Base-by-base conservation (phyloP, 495 filamentous ascomycete species). In the Lepraria neglecta region DNA sequence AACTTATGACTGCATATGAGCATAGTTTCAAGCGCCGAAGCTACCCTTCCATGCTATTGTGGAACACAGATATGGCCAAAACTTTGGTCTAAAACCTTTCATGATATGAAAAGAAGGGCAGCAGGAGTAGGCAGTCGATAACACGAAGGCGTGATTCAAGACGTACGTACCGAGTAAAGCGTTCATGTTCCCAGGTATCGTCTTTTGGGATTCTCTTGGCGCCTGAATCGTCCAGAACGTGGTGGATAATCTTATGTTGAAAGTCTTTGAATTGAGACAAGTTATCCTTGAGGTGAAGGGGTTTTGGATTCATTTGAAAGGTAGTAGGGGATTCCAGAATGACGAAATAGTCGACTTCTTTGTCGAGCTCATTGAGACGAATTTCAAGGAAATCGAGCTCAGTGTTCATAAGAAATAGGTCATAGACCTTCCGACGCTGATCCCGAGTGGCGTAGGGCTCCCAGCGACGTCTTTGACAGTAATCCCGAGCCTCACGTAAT, bases 341-440 rank as follows among this genome's bases (percentile, higher is more conserved):
- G 60, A 84, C 73, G 61, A 81, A 83, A 68, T 82, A 82, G 70
- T 84, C 81, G 53, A 84, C 77, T n/a, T 72, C 68, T 56, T 72
- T 58, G 46, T 74, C 75, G 31, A 77, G 75, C 48, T 73, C 75
- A 67, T 82, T 74, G 30, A 84, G 71, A 38, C 78, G 79, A 50
- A 84, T 77, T 60, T 84, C 80, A 60, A 84, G 73, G 71, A 76
- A 80, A 64, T 84, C 81, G 28, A 82, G 74, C 70, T 82, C 81
- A 19, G 75, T 78, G 68, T 78, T 79, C 64, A 83, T 64, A 62
- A 82, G 75, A 24, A 81, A 71, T 11, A 84, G 69, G 63, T 84
- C 81, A 66, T 81, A 83, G 28, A 82, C 71, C 65, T 80, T 81
- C 57, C 80, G 75, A 31, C 56, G 65, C 12, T 59, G 66, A 51